Evolutionary conservation across 1,284 basidiomycete genomes (phyloP), one percentile per base, ranked within the genome.

Genomic region (Cryptococcus jaspeensis): DNA sequence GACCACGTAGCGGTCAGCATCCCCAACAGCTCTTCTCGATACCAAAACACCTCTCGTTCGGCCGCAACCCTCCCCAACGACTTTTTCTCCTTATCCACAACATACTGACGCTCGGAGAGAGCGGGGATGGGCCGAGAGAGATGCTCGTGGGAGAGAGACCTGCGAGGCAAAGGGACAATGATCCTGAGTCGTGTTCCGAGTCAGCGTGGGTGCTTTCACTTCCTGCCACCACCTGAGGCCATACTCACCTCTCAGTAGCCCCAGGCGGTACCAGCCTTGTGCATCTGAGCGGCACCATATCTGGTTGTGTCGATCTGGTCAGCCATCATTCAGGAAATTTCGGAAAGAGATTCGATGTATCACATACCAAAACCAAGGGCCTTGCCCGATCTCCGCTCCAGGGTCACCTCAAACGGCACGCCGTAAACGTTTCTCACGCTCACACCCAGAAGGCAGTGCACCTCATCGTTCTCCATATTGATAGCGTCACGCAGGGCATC

Each of bases 401-500:
- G 85, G 0, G 83, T 85, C 8, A 95, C 87, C 67, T 94, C 88
- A 69, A 98, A 95, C 0, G 92, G 90, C 25, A 88, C 80, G 1
- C 89, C 89, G 68, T 92, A 94, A 1, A 87, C 86, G 71, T 99
- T 99, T 51, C 87, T 83, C 15, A 98, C 86, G 70, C 93, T 90
- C 35, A 97, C 77, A 2, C 85, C 85, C 67, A 97, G 86, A 11
- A 98, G 79, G 74, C 91, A 95, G 84, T 89, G 89, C 28, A 84
- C 82, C 2, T 81, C 80, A 44, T 84, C 82, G 36, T 85, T 81
- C 36, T 80, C 80, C 7, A 76, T 71, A 39, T 83, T 66, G 16
- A 81, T 63, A 15, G 65, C 68, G 20, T 65, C 61, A 25, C 72
- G 59, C 41, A 74, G 65, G 5, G 52, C 44, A 32, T 70, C 70